Conservation (phyloP, 2,329 filamentous ascomycete species). For the Trichoderma sp. region DNA sequence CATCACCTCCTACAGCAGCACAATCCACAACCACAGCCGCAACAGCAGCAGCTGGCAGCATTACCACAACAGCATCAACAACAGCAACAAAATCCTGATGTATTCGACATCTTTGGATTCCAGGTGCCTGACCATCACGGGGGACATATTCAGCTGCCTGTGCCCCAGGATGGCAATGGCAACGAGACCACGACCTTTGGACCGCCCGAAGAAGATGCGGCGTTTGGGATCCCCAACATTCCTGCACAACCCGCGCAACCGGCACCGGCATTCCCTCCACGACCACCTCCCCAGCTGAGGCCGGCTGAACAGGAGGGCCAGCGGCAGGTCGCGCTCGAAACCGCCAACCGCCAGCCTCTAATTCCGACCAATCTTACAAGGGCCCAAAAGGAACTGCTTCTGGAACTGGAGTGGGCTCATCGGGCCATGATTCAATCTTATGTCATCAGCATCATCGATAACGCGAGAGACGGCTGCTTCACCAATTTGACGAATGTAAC, state of each 20-base stretch:
- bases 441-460: slow-evolving; percentile 66
- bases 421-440: slow-evolving; percentile 70
- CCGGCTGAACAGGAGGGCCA: slow-evolving; percentile 33
- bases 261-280: neutral
- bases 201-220: neutral
- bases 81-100: neutral
- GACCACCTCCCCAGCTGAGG: neutral
- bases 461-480: slow-evolving; percentile 53
- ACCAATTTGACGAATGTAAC: slow-evolving; percentile 60
- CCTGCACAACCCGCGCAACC: neutral
- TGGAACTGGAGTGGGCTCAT: slow-evolving; percentile 71
- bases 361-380: slow-evolving; percentile 60
- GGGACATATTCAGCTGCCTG: neutral
- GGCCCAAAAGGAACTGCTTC: slow-evolving; percentile 69
- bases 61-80: neutral
- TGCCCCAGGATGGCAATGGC: neutral
- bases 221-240: neutral
- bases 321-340: slow-evolving; percentile 26
- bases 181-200: neutral
- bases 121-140: neutral
- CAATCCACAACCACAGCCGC: slow-evolving; percentile 2
- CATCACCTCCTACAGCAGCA: neutral
- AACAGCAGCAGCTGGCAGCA: neutral
- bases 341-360: slow-evolving; percentile 39
- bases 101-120: neutral